Evolutionary conservation across 2,329 filamentous ascomycete genomes (phyloP), one percentile per base, ranked within the genome.

Genomic region (Pseudogymnoascus sp.): DNA sequence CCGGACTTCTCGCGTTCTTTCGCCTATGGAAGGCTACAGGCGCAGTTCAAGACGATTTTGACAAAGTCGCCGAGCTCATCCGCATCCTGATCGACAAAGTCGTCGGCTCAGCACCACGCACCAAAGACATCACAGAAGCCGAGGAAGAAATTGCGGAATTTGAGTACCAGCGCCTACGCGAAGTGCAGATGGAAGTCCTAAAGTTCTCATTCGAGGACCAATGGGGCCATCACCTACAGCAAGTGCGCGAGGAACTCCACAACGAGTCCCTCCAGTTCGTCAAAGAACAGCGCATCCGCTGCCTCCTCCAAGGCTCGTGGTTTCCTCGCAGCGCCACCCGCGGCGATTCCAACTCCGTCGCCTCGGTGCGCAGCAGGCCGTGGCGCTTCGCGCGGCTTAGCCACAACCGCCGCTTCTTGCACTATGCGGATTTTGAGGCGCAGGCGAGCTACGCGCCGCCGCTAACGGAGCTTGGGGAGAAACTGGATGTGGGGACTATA

Each of bases 251-350:
- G 62, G 91, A 96, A 74, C 82, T 97, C 49, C 89, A 91, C 69
- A 87, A 93, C 70, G 95, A 99, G 75, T 92, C 93, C 9, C 78
- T 97, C 62, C 91, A 96, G 71, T 99, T 99, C 72, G 90, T 97
- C 76, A 97, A 96, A 76, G 95, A 99, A 77, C 95, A 99, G 75
- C 87, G 95, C 38, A 90, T 97, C 65, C 84, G 95, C 62, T 97
- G 93, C 72, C 79, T 99, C 40, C 82, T 97, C 3, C 84, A 91
- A 68, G 95, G 95, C 5, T 87, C 89, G 8, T 99, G 95, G 95
- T 99, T 97, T 77, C 60, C 75, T 71, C 71, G 61, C 69, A 67
- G 77, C 68, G 70, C 80, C 75, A 61, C 73, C 72, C 66, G 77
- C 72, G 65, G 78, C 72, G 64, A 77, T 1, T 65, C 63, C 14